phyloP scores from a whole-genome alignment of 148 eudicot species.

The Agrostemma githago region DNA sequence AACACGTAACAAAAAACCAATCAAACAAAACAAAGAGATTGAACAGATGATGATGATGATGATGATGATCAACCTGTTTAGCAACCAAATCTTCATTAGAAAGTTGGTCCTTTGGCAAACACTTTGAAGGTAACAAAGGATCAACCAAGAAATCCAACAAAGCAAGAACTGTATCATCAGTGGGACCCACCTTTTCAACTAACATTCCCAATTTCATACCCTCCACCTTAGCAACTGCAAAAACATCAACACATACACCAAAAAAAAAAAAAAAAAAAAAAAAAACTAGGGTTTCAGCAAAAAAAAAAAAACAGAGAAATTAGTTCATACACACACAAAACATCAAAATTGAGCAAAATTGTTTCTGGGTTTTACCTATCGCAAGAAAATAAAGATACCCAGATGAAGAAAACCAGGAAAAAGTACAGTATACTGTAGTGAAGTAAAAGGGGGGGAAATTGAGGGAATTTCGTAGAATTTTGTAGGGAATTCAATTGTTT shows the following conservation, averaged over 20 bases:
- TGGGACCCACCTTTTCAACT: conserved; percentile 28
- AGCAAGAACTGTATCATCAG: conserved; percentile 54
- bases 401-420: not conserved
- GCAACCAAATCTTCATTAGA: conserved; percentile 50
- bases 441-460: too few relatives aligned
- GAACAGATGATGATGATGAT: too few relatives aligned
- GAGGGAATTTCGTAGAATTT: too few relatives aligned
- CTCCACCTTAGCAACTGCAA: conserved; percentile 7
- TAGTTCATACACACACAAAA: not conserved
- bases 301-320: not conserved
- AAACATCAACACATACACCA: not conserved
- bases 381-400: conserved; percentile 16
- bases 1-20: too few relatives aligned
- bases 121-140: conserved; percentile 53
- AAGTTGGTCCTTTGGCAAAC: conserved; percentile 24
- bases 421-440: not conserved
- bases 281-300: not conserved
- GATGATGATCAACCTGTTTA: conserved; percentile 12
- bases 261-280: not conserved
- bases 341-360: conserved; percentile 17
- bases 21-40: too few relatives aligned
- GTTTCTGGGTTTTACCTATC: conserved; percentile 23
- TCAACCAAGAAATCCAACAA: conserved; percentile 66
- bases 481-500: too few relatives aligned
- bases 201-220: conserved; percentile 19